phyloP scores from a whole-genome alignment of 192 early-diverging fungal species.

The Spinellus fusiger region DNA sequence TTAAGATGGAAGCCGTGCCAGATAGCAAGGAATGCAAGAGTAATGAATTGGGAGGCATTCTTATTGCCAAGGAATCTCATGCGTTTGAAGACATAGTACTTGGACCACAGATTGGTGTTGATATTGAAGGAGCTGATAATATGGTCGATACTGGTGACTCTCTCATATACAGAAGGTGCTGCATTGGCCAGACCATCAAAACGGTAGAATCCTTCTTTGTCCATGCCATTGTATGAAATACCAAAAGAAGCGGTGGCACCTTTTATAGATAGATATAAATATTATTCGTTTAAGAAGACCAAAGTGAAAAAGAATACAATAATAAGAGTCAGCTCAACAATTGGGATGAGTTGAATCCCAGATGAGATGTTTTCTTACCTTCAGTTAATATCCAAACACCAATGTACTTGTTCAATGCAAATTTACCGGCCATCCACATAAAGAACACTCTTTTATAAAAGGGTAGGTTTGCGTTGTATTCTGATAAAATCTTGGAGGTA shows the following conservation, averaged over 20 bases:
- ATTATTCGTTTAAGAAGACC: no score
- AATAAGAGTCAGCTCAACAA: not conserved
- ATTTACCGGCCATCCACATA: conserved; percentile 46
- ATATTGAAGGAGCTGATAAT: conserved; percentile 57
- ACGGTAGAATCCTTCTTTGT: conserved; percentile 35
- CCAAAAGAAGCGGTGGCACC: conserved; percentile 48
- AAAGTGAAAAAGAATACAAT: not conserved
- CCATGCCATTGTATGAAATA: conserved; percentile 50
- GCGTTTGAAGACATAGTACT: conserved; percentile 57
- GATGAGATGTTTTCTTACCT: conserved; percentile 17
- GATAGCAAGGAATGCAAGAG: conserved; percentile 50
- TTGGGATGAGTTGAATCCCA: not conserved
- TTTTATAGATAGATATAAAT: not conserved
- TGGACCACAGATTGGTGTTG: conserved; percentile 61
- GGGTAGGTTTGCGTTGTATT: conserved; percentile 32
- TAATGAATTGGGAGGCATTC: conserved; percentile 38
- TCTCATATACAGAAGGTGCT: conserved; percentile 31
- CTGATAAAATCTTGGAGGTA: conserved; percentile 34
- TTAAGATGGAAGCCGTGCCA: conserved; percentile 58
- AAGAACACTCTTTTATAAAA: conserved; percentile 30
- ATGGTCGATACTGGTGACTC: conserved; percentile 44
- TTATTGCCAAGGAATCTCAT: conserved; percentile 52
- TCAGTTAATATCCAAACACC: conserved; percentile 58
- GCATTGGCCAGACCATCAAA: conserved; percentile 54
- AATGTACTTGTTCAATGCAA: conserved; percentile 53